Conservation (phyloP, 2,329 filamentous ascomycete species). For the Fusarium nygamai region DNA sequence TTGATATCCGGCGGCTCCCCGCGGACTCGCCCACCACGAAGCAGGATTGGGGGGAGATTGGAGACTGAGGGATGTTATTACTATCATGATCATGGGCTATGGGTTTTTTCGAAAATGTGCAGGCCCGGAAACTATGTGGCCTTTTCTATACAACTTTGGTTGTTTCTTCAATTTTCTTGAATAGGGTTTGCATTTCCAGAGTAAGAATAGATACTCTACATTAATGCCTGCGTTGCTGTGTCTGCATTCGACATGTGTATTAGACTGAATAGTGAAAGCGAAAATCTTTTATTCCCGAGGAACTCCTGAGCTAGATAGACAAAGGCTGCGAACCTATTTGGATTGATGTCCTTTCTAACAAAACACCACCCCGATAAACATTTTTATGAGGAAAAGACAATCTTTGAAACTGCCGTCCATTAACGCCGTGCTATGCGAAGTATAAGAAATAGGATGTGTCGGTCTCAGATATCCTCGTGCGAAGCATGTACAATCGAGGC, state of each 20-base stretch:
- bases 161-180: constrained; percentile 35
- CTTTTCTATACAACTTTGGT: constrained; percentile 34
- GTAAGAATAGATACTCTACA: constrained; percentile 33
- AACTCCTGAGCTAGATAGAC: background rate
- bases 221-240: background rate
- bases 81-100: constrained; percentile 44
- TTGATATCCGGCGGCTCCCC: constrained; percentile 23
- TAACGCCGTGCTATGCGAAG: constrained; percentile 42
- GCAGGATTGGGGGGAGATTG: constrained; percentile 17
- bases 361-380: background rate
- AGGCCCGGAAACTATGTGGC: constrained; percentile 24
- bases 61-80: constrained; percentile 30
- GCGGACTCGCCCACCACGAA: constrained; percentile 6
- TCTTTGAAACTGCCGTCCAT: background rate
- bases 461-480: constrained; percentile 28
- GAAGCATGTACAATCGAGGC: constrained; percentile 15
- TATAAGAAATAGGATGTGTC: background rate
- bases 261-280: background rate
- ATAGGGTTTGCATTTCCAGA: constrained; percentile 39
- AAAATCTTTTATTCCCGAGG: background rate
- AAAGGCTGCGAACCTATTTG: background rate
- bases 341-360: background rate
- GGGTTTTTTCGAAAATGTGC: constrained; percentile 37
- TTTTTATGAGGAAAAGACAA: background rate
- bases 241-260: background rate